Evolutionary conservation across 306 rosid species (phyloP).

Genomic region (Cucumis sativus): DNA sequence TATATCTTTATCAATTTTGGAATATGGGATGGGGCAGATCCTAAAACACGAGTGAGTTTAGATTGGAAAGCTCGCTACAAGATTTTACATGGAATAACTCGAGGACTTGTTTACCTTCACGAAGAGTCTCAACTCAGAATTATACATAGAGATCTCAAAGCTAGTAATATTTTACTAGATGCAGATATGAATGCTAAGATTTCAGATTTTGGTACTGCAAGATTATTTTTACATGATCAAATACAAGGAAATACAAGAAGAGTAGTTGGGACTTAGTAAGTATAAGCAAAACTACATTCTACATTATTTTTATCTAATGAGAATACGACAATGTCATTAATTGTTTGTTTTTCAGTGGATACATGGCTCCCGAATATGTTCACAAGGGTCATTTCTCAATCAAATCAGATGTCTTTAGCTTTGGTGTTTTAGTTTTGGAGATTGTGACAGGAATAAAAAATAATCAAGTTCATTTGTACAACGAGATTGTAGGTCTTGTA

Average conservation of each 20-base stretch:
- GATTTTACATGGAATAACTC: constrained; percentile 24
- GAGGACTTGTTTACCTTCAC: constrained; percentile 33
- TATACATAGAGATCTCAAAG: constrained; percentile 33
- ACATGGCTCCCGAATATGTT: constrained; percentile 53
- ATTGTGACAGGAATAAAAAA: constrained; percentile 30
- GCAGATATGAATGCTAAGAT: constrained; percentile 26
- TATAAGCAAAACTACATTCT: background rate
- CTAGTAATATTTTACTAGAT: constrained; percentile 33
- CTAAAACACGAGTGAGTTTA: background rate
- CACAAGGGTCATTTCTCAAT: constrained; percentile 24
- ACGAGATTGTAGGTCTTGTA: constrained; percentile 17
- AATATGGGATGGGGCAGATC: too few species aligned
- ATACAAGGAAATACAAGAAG: constrained; percentile 18
- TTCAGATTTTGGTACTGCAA: constrained; percentile 40
- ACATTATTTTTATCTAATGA: background rate
- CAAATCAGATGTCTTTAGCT: constrained; percentile 38
- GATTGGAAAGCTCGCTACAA: constrained; percentile 24
- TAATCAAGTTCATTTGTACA: background rate
- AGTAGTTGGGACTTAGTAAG: constrained; percentile 32
- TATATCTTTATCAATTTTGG: too few species aligned
- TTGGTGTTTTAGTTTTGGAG: constrained; percentile 39
- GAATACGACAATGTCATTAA: too few species aligned
- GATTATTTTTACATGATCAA: constrained; percentile 18
- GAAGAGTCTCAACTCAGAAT: constrained; percentile 28
- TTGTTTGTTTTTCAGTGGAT: constrained; percentile 20